Evolutionary conservation across 257 asterid species (phyloP), one percentile per base, ranked within the genome.

Genomic region (Forsythia suspensa): DNA sequence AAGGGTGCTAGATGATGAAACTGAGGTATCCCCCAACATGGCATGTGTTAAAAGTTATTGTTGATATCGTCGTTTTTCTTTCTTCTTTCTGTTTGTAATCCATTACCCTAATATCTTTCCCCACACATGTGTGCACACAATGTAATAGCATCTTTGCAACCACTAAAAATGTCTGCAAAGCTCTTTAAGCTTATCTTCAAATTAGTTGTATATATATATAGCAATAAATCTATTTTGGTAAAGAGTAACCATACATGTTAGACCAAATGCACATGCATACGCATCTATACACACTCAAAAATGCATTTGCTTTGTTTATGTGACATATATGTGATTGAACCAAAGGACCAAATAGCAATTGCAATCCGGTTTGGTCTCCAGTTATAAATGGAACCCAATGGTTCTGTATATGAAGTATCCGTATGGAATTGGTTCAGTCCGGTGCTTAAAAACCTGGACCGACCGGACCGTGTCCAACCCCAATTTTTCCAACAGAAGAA

Each of bases 1-100:
- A 77, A 88, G 93, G 79, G 97, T 95, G 77, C 85, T 95, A 82
- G 97, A 95, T 81, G 99, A 94, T 70, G 94, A 89, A 82, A 92
- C 92, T 68, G 99, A 90, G 84, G 99, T 95, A 81, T 63, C 71
- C 78, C 79, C 74, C 65, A 77, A 70, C 55, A 41, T 78, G n/a
- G n/a, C 34, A 20, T 61, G 65, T 36, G 8, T 63, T 55, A 75
- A 16, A 6, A 3, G n/a, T 61, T 12, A 41, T 79, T 13, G 24
- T 52, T 77, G 41, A 67, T 71, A 29, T 75, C 71, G 36, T 44
- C 13, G 46, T 68, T 43, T 36, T 43, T 20, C 39, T 77, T 71
- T 42, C 34, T 68, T 44, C 71, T 59, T 52, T 67, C 44, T 65
- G 4, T 48, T 48, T 48, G 5, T 48, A 12, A 48, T 48, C 57